These are phyloP conservation scores for Dentipellis sp. DNA, from an alignment of 768 basidiomycete species.

Conservation along the genomic window DNA sequence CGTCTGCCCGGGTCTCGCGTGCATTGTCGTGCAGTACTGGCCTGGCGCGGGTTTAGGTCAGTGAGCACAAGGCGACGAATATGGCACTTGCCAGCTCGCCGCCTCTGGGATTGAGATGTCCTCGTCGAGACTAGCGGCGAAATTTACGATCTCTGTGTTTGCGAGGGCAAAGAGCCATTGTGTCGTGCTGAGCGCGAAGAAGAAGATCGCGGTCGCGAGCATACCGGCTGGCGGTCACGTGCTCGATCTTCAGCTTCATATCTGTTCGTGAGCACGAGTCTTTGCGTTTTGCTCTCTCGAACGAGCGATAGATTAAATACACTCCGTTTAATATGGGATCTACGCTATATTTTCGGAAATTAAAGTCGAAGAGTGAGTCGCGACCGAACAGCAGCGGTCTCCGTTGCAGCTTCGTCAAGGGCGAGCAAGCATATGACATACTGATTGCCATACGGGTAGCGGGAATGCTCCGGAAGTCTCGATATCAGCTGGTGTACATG, in stretches of 20 bases:
- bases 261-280: background rate
- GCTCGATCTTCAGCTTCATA: background rate
- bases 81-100: conserved; percentile 16
- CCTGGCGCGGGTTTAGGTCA: background rate
- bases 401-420: too few species aligned
- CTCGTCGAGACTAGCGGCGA: conserved; percentile 25
- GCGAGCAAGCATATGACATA: too few species aligned
- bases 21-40: conserved; percentile 1
- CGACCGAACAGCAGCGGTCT: too few species aligned
- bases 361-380: too few species aligned
- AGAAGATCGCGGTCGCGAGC: background rate
- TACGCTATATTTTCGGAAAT: too few species aligned
- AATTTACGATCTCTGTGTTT: conserved; percentile 63
- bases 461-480: too few species aligned
- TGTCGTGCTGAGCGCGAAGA: background rate
- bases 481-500: too few species aligned
- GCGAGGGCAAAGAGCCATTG: conserved; percentile 18
- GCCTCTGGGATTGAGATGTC: conserved; percentile 20
- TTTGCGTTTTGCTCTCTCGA: too few species aligned
- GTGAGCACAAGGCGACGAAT: background rate
- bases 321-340: too few species aligned
- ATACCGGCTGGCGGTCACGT: background rate
- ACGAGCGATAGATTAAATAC: too few species aligned
- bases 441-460: too few species aligned
- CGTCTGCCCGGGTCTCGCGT: conserved; percentile 11